A percentile compares a stretch with the other conserved stretches of the same genome.
Evolutionary conservation across 176 grass and related monocot genomes (phyloP).

Genomic region (Coix lacrymajobi): DNA sequence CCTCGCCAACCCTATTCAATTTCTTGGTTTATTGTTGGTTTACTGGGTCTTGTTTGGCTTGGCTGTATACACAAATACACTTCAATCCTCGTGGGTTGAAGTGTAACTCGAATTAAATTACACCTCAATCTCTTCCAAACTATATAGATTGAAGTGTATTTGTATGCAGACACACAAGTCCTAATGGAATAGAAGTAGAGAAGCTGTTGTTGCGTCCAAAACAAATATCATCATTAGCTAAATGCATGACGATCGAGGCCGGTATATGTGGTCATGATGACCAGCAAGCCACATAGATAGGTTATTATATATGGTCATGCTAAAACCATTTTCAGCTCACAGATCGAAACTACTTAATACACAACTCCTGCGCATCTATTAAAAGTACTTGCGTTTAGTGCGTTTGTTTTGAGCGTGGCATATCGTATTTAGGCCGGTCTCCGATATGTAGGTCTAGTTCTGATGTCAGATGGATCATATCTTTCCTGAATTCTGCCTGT

Average conservation of each 20-base stretch:
- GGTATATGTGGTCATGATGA: neutral
- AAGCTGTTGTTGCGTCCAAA: neutral
- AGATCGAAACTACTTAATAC: neutral
- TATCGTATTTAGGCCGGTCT: neutral
- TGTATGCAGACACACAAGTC: no score
- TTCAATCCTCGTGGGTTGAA: no score
- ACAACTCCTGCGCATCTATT: neutral
- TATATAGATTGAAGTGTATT: no score
- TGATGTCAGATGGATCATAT: neutral
- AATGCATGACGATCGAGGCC: no score
- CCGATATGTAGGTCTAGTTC: neutral
- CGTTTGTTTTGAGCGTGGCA: neutral
- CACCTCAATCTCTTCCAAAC: no score
- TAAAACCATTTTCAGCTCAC: neutral
- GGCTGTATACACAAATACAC: no score
- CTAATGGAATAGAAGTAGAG: neutral
- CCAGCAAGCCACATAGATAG: neutral
- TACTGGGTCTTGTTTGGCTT: no score
- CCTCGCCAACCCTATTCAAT: neutral
- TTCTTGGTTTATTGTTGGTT: neutral
- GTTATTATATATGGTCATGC: no score
- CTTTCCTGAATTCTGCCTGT: neutral
- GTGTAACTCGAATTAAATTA: no score
- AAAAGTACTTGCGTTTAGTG: neutral
- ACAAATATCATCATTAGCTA: neutral